Percentiles rank a stretch among this genome's conserved stretches.
These are phyloP conservation scores for Nematodospora anomalae DNA, from an alignment of 1,139 yeast species.

Conservation along the genomic window DNA sequence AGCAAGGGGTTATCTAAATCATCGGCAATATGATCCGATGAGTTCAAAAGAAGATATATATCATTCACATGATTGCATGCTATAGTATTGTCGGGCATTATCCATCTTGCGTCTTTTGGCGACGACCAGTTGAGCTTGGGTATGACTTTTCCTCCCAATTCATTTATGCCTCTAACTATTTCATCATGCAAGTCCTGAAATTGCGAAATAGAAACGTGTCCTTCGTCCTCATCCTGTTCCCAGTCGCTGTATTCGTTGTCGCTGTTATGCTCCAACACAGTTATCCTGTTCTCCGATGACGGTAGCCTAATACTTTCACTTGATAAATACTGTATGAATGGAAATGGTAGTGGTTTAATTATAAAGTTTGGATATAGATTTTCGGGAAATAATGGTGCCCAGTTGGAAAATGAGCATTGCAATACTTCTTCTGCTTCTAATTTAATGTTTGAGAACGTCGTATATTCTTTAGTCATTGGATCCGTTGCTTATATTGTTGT, in stretches of 20 bases:
- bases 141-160: slow-evolving; percentile 59
- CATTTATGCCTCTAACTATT: slow-evolving; percentile 40
- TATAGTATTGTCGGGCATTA: slow-evolving; percentile 72
- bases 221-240: slow-evolving; percentile 47
- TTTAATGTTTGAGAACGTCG: slow-evolving; percentile 34
- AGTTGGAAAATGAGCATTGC: slow-evolving; percentile 68
- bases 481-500: no score
- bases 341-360: slow-evolving; percentile 62
- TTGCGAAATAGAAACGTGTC: slow-evolving; percentile 15
- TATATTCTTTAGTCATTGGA: slow-evolving; percentile 16
- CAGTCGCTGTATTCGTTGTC: slow-evolving; percentile 74
- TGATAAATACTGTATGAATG: slow-evolving; percentile 67
- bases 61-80: slow-evolving; percentile 72
- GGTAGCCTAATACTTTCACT: slow-evolving; percentile 80
- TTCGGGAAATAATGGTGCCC: slow-evolving; percentile 61
- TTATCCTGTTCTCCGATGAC: slow-evolving; percentile 25
- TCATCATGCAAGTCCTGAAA: slow-evolving; percentile 61
- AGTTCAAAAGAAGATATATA: slow-evolving; percentile 73
- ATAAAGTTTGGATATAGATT: slow-evolving; percentile 55
- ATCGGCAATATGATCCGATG: slow-evolving; percentile 84
- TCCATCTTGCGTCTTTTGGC: slow-evolving; percentile 95
- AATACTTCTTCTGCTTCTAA: slow-evolving; percentile 53
- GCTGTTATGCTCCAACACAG: slow-evolving; percentile 38
- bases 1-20: slow-evolving; percentile 77
- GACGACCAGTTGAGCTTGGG: slow-evolving; percentile 97